Evolutionary conservation across 2,329 filamentous ascomycete genomes (phyloP).

Genomic region (Aspergillus quadricinctus): DNA sequence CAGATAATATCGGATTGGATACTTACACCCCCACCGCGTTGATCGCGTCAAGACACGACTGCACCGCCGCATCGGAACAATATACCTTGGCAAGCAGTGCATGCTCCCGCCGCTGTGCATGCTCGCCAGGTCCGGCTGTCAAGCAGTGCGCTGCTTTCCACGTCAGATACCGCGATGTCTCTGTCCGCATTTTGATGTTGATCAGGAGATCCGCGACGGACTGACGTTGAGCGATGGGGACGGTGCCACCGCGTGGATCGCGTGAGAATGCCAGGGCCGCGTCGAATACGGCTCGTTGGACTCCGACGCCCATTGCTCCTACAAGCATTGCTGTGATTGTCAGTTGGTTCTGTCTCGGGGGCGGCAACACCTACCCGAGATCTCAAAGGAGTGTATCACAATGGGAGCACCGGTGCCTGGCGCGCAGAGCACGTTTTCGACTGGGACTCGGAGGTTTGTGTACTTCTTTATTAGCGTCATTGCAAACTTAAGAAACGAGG

Average conservation of each 20-base stretch:
- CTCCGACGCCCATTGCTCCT: slow-evolving; percentile 51
- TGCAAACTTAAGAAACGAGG: too few relatives aligned
- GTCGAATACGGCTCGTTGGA: slow-evolving; percentile 53
- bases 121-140: slow-evolving; percentile 40
- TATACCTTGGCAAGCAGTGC: slow-evolving; percentile 51
- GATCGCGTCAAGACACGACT: slow-evolving; percentile 48
- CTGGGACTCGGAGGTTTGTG: slow-evolving; percentile 46
- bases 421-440: slow-evolving; percentile 43
- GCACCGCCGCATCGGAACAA: slow-evolving; percentile 48
- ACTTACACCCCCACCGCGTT: slow-evolving; percentile 49
- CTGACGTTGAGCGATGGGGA: slow-evolving; percentile 47
- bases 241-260: slow-evolving; percentile 45
- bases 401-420: slow-evolving; percentile 43
- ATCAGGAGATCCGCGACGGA: slow-evolving; percentile 51
- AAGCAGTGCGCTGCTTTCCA: slow-evolving; percentile 50
- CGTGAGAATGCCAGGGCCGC: slow-evolving; percentile 50
- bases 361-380: slow-evolving; percentile 12
- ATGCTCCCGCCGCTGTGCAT: slow-evolving; percentile 41
- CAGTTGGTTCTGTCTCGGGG: neutral
- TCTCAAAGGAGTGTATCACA: slow-evolving; percentile 43
- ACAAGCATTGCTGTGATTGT: slow-evolving; percentile 44
- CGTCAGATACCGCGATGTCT: slow-evolving; percentile 47
- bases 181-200: slow-evolving; percentile 49
- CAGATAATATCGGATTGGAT: slow-evolving; percentile 15
- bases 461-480: slow-evolving; percentile 25